phyloP scores from a whole-genome alignment of 2,329 filamentous ascomycete genomes.

The Pseudogymnoascus sp. region DNA sequence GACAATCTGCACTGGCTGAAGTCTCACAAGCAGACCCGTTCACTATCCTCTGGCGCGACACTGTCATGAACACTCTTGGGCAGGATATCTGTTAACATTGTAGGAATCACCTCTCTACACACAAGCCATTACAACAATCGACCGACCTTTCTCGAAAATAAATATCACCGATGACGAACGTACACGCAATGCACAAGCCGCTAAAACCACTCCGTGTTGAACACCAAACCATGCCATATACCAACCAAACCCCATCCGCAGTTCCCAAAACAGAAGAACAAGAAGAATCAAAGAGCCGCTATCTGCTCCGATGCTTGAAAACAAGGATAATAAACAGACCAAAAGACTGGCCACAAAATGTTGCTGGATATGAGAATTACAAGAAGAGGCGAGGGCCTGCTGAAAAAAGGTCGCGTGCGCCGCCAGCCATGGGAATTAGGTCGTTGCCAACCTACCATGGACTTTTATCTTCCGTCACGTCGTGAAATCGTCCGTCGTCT shows the following conservation, averaged over 20 bases:
- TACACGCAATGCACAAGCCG: neutral
- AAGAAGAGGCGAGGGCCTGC: slow-evolving; percentile 1
- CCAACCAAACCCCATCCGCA: neutral
- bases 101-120: neutral
- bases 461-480: slow-evolving; percentile 4
- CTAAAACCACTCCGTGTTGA: neutral
- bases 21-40: neutral
- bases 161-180: neutral
- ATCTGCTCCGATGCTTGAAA: neutral
- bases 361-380: slow-evolving; percentile 4
- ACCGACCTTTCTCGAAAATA: neutral
- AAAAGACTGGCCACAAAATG: neutral
- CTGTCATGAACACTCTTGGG: neutral
- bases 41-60: neutral
- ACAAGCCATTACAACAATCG: neutral
- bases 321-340: neutral
- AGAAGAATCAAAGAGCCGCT: neutral
- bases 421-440: neutral
- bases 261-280: neutral
- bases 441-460: slow-evolving; percentile 1
- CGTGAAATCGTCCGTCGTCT: neutral
- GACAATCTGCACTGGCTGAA: neutral
- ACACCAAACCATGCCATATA: slow-evolving; percentile 5
- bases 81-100: neutral
- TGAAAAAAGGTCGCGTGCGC: neutral